phyloP scores from a whole-genome alignment of 1,284 basidiomycete species.

The Naganishia liquefaciens region DNA sequence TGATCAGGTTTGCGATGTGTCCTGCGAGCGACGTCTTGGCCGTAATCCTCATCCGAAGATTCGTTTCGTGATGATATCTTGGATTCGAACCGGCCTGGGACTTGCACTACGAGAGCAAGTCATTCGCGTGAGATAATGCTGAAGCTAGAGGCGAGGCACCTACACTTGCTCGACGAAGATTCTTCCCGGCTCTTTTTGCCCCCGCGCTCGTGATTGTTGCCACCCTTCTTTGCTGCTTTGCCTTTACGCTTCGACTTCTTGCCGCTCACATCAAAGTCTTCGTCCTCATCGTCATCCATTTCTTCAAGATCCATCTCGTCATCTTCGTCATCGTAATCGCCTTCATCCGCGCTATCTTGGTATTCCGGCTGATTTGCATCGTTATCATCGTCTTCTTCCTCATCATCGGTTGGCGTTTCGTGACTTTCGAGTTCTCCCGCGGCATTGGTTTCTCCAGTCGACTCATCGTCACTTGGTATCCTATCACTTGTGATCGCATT shows the following conservation, averaged over 20 bases:
- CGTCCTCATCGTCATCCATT: slow-evolving; percentile 40
- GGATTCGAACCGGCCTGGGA: slow-evolving; percentile 35
- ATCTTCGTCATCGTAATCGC: slow-evolving; percentile 40
- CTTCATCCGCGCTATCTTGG: slow-evolving; percentile 42
- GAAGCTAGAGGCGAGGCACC: slow-evolving; percentile 26
- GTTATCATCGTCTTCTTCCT: slow-evolving; percentile 34
- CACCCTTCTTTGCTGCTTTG: slow-evolving; percentile 36
- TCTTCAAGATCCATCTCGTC: slow-evolving; percentile 40
- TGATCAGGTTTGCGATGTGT: slow-evolving; percentile 57
- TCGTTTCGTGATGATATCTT: slow-evolving; percentile 39
- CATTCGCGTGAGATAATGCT: not conserved
- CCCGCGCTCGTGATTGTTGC: slow-evolving; percentile 31
- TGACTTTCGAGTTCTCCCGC: slow-evolving; percentile 31
- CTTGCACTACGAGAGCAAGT: not conserved
- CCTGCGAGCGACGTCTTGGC: slow-evolving; percentile 79
- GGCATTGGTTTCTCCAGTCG: slow-evolving; percentile 10
- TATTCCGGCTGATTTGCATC: slow-evolving; percentile 40
- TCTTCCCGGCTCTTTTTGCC: slow-evolving; percentile 36
- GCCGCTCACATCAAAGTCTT: slow-evolving; percentile 45
- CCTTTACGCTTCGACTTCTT: slow-evolving; percentile 41
- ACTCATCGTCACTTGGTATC: slow-evolving; percentile 19
- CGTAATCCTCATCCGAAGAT: slow-evolving; percentile 81
- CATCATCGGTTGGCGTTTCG: slow-evolving; percentile 29
- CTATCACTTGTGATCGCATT: slow-evolving; percentile 4
- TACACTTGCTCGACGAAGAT: slow-evolving; percentile 33